phyloP scores from a whole-genome alignment of 1,284 basidiomycete species.

The Phlebopus sp. region DNA sequence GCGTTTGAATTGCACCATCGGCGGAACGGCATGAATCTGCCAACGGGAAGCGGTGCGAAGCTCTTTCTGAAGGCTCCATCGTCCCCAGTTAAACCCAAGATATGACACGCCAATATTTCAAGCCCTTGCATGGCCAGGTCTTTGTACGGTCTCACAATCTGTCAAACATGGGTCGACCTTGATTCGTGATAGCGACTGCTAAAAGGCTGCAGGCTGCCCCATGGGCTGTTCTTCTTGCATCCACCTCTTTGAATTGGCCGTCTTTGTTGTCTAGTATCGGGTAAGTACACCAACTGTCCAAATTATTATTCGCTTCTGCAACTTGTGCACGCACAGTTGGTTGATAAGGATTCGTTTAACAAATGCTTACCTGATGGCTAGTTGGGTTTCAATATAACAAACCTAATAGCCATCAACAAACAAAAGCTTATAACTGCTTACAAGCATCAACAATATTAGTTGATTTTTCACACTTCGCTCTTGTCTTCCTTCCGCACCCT shows the following conservation, averaged over 20 bases:
- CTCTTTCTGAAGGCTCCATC: slow-evolving; percentile 20
- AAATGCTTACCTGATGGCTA: slow-evolving; percentile 32
- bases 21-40: slow-evolving; percentile 27
- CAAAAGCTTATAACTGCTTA: slow-evolving; percentile 39
- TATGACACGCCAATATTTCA: not conserved
- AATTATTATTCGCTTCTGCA: not conserved
- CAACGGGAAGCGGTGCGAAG: slow-evolving; percentile 22
- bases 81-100: slow-evolving; percentile 17
- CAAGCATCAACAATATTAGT: slow-evolving; percentile 38
- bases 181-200: not conserved
- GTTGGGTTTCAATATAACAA: slow-evolving; percentile 38
- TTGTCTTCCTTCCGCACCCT: slow-evolving; percentile 25
- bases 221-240: too few species aligned
- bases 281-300: not conserved
- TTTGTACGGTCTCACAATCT: not conserved
- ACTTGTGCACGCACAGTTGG: slow-evolving; percentile 11
- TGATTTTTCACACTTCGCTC: slow-evolving; percentile 36
- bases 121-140: not conserved
- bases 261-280: not conserved
- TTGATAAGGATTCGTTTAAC: slow-evolving; percentile 23
- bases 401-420: slow-evolving; percentile 39
- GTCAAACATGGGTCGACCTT: slow-evolving; percentile 5
- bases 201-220: not conserved
- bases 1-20: slow-evolving; percentile 18
- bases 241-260: not conserved